Conservation (phyloP, 2,329 filamentous ascomycete genomes). For the Parastagonospora avenae region DNA sequence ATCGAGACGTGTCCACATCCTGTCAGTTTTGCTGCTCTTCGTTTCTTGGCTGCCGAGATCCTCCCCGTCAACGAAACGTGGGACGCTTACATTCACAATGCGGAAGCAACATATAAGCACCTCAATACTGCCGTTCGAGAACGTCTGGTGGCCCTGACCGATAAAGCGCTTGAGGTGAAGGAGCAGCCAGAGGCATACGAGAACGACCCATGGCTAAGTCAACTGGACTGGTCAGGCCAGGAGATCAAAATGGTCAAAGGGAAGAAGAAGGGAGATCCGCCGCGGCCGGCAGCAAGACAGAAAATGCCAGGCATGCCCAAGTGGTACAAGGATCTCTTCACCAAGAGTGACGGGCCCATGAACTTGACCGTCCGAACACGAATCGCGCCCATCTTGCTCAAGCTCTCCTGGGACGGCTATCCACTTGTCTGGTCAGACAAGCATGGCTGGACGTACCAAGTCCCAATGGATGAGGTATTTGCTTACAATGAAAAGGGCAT, state of each 20-base stretch:
- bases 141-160: slow-evolving; percentile 72
- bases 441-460: slow-evolving; percentile 90
- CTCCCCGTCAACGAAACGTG: slow-evolving; percentile 87
- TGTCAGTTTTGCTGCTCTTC: slow-evolving; percentile 91
- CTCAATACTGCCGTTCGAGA: slow-evolving; percentile 79
- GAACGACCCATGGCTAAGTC: slow-evolving; percentile 86
- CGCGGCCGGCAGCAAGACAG: slow-evolving; percentile 77
- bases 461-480: slow-evolving; percentile 64
- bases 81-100: slow-evolving; percentile 81
- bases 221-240: slow-evolving; percentile 95
- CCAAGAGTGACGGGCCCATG: slow-evolving; percentile 70
- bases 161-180: slow-evolving; percentile 78
- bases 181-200: slow-evolving; percentile 70
- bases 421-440: slow-evolving; percentile 93
- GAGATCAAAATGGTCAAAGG: slow-evolving; percentile 89
- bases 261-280: slow-evolving; percentile 83
- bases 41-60: slow-evolving; percentile 92
- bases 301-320: slow-evolving; percentile 94
- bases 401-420: slow-evolving; percentile 84
- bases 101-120: slow-evolving; percentile 81
- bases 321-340: slow-evolving; percentile 94
- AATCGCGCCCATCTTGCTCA: slow-evolving; percentile 82
- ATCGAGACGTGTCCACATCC: slow-evolving; percentile 91
- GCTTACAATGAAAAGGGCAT: slow-evolving; percentile 76
- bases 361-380: slow-evolving; percentile 84